phyloP scores from a whole-genome alignment of 2,329 filamentous ascomycete genomes.

The Diaporthe helianthi region DNA sequence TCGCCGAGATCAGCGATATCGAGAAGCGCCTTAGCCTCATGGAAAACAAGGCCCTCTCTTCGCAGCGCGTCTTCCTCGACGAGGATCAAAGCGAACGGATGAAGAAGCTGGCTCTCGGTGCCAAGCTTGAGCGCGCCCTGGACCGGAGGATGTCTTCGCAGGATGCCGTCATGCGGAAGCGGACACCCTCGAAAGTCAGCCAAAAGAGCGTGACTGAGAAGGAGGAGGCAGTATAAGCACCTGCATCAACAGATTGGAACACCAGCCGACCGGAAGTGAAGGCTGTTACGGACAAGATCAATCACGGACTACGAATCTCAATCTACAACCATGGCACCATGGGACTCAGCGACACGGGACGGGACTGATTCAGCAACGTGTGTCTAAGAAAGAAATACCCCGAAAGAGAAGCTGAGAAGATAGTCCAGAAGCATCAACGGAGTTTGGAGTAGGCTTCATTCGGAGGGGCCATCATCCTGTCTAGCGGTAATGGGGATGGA shows the following conservation, averaged over 20 bases:
- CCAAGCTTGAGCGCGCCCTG: slow-evolving; percentile 88
- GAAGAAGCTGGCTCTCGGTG: slow-evolving; percentile 85
- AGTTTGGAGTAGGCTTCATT: slow-evolving; percentile 25
- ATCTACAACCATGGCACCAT: background rate
- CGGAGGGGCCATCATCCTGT: background rate
- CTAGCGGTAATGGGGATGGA: slow-evolving; percentile 1
- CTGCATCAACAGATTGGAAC: background rate
- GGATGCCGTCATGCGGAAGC: slow-evolving; percentile 81
- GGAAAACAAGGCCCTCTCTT: slow-evolving; percentile 84
- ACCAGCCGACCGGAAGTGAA: background rate
- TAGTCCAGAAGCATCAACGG: slow-evolving; percentile 18
- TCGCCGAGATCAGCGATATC: slow-evolving; percentile 71
- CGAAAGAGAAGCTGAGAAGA: background rate
- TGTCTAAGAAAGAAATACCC: slow-evolving; percentile 11
- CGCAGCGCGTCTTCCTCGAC: slow-evolving; percentile 81
- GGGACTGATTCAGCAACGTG: slow-evolving; percentile 2
- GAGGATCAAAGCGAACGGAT: slow-evolving; percentile 83
- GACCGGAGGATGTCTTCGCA: slow-evolving; percentile 86
- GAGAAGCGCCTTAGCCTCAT: slow-evolving; percentile 83
- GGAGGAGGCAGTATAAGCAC: slow-evolving; percentile 42
- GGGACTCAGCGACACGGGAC: slow-evolving; percentile 2
- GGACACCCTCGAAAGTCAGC: slow-evolving; percentile 38
- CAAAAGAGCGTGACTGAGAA: slow-evolving; percentile 49
- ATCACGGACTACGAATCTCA: background rate
- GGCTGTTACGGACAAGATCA: background rate